phyloP scores from a whole-genome alignment of 2,329 filamentous ascomycete species.

The Fusarium napiforme region DNA sequence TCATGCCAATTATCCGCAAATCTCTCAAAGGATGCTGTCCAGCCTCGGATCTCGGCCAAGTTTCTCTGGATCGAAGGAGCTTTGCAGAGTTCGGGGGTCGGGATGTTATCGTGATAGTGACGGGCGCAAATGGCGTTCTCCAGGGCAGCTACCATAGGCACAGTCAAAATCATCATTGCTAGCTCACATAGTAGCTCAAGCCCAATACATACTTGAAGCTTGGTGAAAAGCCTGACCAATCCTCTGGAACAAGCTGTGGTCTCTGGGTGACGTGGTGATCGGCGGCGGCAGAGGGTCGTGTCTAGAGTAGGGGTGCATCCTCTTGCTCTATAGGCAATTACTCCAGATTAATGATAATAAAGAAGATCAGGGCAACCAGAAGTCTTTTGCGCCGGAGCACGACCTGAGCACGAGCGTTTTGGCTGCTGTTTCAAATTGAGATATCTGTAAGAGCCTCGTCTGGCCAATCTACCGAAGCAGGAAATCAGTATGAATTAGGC shows the following conservation, averaged over 20 bases:
- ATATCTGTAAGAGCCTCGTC: no score
- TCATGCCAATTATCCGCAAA: no score
- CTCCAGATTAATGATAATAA: no score
- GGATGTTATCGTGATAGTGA: no score
- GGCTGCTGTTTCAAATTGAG: no score
- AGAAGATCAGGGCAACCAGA: no score
- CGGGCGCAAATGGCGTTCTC: background rate
- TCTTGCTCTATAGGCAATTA: background rate
- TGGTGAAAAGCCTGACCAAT: background rate
- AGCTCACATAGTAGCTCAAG: background rate
- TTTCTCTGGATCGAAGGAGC: no score
- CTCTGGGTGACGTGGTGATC: no score
- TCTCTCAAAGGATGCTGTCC: background rate
- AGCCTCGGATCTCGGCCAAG: background rate
- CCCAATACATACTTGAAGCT: background rate
- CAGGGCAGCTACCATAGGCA: background rate
- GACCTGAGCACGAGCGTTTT: no score
- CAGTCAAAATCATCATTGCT: background rate
- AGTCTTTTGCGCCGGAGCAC: no score
- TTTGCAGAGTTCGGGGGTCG: background rate
- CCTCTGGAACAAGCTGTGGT: background rate
- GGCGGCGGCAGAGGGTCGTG: background rate
- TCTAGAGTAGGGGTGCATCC: background rate
- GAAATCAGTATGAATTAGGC: no score
- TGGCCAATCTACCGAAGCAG: no score